Base-by-base conservation (phyloP, 768 basidiomycete species). In the Clitopilus hobsonii region DNA sequence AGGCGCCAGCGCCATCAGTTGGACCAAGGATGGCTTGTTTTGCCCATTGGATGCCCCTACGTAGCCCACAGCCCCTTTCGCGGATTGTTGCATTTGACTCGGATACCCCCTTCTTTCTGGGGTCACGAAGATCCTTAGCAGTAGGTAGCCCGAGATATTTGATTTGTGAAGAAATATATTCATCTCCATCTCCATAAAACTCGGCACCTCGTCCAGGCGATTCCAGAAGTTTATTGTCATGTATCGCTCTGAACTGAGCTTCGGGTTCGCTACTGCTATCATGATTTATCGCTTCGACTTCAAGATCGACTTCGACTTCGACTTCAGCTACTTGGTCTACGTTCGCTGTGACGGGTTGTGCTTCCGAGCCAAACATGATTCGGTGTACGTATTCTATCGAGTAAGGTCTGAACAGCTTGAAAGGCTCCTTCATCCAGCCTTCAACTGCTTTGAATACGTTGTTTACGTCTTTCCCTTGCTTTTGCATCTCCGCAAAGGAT, bases 361-460 rank as follows among this genome's bases (percentile, higher is more conserved):
- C n/a, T n/a, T n/a, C 41, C 10, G 16, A 10, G 18, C 41, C 41
- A 20, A 45, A 45, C 8, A 23, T 20, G 22, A 20, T 45, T 45
- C 52, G 22, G 51, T 61, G 54, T n/a, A 66, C 22, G 51, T 65
- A 65, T 18, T 61, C 62, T 6, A 62, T 45, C 8, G 54, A 56
- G 50, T 60, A 67, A 3, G 49, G 52, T 50, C 66, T 55, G 54
- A 64, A 64, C 22, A 67, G 27, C 52, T 61, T 63, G 48, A 59
- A 58, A 6, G 63, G 65, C 5, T 61, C 45, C 20, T 57, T 20
- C 3, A 69, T 54, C 65, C 69, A 70, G 5, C 50, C 53, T 49
- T 62, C 59, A 13, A 70, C 69, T 52, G 61, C 56, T 32, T 53
- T 27, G 57, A 56, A 62, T 23, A 69, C 48, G n/a, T 65, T 59